These are phyloP conservation scores for Mallotus nudiflorus DNA, from an alignment of 345 rosid genomes.

Conservation along the genomic window DNA sequence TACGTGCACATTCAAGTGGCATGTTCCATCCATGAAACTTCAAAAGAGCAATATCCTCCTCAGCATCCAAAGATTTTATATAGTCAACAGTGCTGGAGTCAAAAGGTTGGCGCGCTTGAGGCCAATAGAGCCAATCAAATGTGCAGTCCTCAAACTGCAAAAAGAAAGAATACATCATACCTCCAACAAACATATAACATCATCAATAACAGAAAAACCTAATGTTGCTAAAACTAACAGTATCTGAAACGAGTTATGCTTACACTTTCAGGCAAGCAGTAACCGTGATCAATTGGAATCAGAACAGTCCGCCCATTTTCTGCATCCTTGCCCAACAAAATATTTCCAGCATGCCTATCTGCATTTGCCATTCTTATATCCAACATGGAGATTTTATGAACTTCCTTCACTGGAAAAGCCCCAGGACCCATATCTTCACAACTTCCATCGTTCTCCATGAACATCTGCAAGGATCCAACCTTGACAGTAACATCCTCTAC, in stretches of 20 bases:
- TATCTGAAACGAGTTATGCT: conserved; percentile 9
- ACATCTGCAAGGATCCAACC: conserved; percentile 52
- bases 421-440: conserved; percentile 52
- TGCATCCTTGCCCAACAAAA: conserved; percentile 29
- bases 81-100: conserved; percentile 36
- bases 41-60: conserved; percentile 45
- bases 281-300: conserved; percentile 53
- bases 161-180: conserved; percentile 4
- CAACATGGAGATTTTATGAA: conserved; percentile 43
- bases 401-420: conserved; percentile 45
- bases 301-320: conserved; percentile 26
- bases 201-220: not conserved
- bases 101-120: conserved; percentile 46
- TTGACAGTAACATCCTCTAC: conserved; percentile 23
- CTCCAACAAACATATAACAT: not conserved
- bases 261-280: conserved; percentile 50
- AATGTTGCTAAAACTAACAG: not conserved
- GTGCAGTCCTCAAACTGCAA: conserved; percentile 49
- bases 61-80: conserved; percentile 42
- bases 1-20: conserved; percentile 32
- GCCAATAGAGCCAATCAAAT: conserved; percentile 53
- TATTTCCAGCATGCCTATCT: conserved; percentile 50
- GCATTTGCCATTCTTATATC: conserved; percentile 52
- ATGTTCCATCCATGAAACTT: conserved; percentile 42
- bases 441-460: conserved; percentile 39